Base-by-base conservation (phyloP, 352 stramenopile genomes). In the Pythium sp. region DNA sequence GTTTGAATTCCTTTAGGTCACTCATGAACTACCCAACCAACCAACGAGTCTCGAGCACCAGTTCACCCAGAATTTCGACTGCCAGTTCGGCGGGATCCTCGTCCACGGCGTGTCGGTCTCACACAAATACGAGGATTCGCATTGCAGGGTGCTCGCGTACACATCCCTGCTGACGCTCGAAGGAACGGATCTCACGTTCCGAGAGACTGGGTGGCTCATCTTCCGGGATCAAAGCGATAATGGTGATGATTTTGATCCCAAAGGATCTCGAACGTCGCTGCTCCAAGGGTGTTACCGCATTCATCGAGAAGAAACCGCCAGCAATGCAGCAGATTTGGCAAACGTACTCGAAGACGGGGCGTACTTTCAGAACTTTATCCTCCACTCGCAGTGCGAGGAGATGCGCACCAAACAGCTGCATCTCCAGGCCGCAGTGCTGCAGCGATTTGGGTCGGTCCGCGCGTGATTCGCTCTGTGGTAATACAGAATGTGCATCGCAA, bases 281-380 rank as follows among this genome's bases (percentile, higher is more conserved):
- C 24, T 58, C 22, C 53, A 58, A 26, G 30, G 24, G 1, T 38
- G 14, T 26, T 36, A n/a, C 14, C 53, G 53, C 8, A 12, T 58
- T 2, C 12, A 58, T 3, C 26, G 24, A 24, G 53, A 34, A 30
- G 26, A 32, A 2, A 38, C 26, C 22, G n/a, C 22, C 11, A 34
- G 14, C 5, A n/a, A 34, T 15, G 12, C 51, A 2, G 12, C 20
- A 24, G 46, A 24, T 24, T 22, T 20, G 14, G 5, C 46, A 14
- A 26, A 18, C n/a, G 12, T 24, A n/a, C 12, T 12, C 2, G 24
- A 46, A 7, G n/a, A 47, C 26, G n/a, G 18, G 18, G 47, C 63
- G 5, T 69, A 69, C 41, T 62, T 69, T 24, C 32, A 64, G 54
- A 46, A 69, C 57, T 63, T 64, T 26, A 36, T 69, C 26, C 38